These are phyloP conservation scores for Helianthus tuberosus DNA, from an alignment of 129 eudicot species.

Conservation along the genomic window DNA sequence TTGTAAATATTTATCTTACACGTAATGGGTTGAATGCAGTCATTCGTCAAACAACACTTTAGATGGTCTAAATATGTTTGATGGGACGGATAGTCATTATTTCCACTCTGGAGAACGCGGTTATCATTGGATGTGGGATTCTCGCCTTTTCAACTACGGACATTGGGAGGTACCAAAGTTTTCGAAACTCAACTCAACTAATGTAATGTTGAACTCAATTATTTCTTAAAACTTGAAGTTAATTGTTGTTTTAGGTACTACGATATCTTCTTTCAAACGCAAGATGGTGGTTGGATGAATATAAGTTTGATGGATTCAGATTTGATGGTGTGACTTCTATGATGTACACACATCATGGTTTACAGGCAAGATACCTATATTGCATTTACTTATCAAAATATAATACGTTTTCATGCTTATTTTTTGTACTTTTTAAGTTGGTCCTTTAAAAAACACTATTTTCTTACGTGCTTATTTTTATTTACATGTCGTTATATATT, in stretches of 20 bases:
- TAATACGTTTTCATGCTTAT: neutral
- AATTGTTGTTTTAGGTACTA: constrained; percentile 59
- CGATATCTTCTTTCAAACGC: constrained; percentile 98
- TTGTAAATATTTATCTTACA: constrained; percentile 10
- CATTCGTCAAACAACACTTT: constrained; percentile 91
- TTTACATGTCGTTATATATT: too few relatives aligned
- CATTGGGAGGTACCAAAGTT: constrained; percentile 81
- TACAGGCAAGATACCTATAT: constrained; percentile 49
- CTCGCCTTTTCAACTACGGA: constrained; percentile 96
- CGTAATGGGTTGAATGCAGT: constrained; percentile 46
- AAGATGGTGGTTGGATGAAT: constrained; percentile 99
- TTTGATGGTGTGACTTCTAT: constrained; percentile 99
- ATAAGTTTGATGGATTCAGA: constrained; percentile 97
- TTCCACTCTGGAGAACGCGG: constrained; percentile 97
- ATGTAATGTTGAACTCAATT: neutral
- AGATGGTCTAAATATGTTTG: constrained; percentile 98
- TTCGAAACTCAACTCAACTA: neutral
- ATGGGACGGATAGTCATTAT: constrained; percentile 91
- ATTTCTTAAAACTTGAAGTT: neutral
- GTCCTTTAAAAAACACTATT: too few relatives aligned
- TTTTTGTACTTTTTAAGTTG: too few relatives aligned
- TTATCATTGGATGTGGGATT: constrained; percentile 99
- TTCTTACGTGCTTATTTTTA: too few relatives aligned
- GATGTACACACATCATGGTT: constrained; percentile 99
- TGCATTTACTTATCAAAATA: constrained; percentile 4